Percentiles rank a stretch among this genome's conserved stretches.
Evolutionary conservation across 1,284 basidiomycete species (phyloP).

Genomic region (Tilletia walkeri): DNA sequence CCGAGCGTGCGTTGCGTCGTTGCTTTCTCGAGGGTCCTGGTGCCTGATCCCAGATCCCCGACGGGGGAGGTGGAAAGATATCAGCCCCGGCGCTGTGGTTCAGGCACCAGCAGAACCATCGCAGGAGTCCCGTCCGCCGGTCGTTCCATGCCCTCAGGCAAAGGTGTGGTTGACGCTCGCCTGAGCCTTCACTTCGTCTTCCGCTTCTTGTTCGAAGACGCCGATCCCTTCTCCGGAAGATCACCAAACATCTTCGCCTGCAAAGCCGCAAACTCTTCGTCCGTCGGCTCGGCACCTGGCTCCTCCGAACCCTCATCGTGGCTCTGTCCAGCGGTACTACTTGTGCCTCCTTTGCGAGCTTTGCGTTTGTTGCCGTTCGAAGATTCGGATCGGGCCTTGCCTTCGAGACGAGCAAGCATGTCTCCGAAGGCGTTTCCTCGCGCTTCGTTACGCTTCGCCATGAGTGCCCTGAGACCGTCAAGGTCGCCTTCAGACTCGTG

Average conservation of each 20-base stretch:
- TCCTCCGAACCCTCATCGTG: conserved; percentile 17
- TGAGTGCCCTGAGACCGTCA: conserved; percentile 35
- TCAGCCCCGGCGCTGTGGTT: no score
- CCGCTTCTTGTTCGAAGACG: conserved; percentile 4
- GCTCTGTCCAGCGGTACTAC: no score
- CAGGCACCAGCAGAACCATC: no score
- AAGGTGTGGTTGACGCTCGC: no score
- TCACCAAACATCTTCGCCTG: conserved; percentile 33
- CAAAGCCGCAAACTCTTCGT: conserved; percentile 38
- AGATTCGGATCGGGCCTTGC: conserved; percentile 34
- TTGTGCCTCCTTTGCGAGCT: not conserved
- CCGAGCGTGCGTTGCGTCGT: no score
- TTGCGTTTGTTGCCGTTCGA: not conserved
- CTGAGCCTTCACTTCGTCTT: not conserved
- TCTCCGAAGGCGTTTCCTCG: conserved; percentile 39
- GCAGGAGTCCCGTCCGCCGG: no score
- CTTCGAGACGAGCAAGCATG: conserved; percentile 45
- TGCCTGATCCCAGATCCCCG: no score
- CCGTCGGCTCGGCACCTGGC: conserved; percentile 23
- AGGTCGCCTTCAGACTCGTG: conserved; percentile 33
- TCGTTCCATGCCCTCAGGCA: no score
- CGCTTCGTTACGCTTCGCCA: conserved; percentile 37
- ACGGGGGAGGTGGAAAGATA: no score
- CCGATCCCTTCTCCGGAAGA: not conserved
- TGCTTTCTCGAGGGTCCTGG: no score